Base-by-base conservation (phyloP, 768 basidiomycete species). In the Dentipellis fragilis region DNA sequence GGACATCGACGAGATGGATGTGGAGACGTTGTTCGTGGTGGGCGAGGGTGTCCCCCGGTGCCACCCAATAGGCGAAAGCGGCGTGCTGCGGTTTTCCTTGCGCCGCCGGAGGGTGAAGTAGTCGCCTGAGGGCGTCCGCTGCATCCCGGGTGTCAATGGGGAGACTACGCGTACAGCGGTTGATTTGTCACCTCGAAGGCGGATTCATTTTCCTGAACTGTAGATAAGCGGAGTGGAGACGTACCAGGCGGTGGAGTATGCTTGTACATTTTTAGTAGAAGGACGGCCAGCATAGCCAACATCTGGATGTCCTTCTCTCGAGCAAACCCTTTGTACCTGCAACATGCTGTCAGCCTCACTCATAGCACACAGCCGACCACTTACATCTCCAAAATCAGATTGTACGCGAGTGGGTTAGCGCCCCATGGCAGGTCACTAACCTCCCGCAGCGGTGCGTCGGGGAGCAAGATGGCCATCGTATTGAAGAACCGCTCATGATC, bases 261-360 rank as follows among this genome's bases (percentile, higher is more conserved):
- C 37, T 57, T 53, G 65, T 58, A 58, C 37, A 62, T 76, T 63
- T 84, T 83, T 2, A 91, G 72, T 2, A 91, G 69, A n/a, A 89
- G 67, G 49, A 80, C 72, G 0, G 87, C 75, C 3, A 89, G 58
- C 80, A 93, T 89, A 0, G 87, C 88, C 14, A 93, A 73, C 83
- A 89, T 84, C 63, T 92, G 89, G 1, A 91, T 66, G 62, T 93
- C 88, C 63, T 80, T 88, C 36, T 71, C 73, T 7, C 58, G 62
- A 12, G 71, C 67, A 34, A 79, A 69, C 55, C 79, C 73, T 3
- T 60, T 56, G 37, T 80, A 74, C 58, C 81, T 82, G 47, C 17
- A 6, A 56, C 37, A 14, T 11, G 36, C 38, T 23, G 57, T 54
- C 19, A 62, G 35, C 35, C 29, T 29, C 29, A 6, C 29, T 23